These are phyloP conservation scores for Boletus rubropictus DNA, from an alignment of 768 basidiomycete species.

Conservation along the genomic window DNA sequence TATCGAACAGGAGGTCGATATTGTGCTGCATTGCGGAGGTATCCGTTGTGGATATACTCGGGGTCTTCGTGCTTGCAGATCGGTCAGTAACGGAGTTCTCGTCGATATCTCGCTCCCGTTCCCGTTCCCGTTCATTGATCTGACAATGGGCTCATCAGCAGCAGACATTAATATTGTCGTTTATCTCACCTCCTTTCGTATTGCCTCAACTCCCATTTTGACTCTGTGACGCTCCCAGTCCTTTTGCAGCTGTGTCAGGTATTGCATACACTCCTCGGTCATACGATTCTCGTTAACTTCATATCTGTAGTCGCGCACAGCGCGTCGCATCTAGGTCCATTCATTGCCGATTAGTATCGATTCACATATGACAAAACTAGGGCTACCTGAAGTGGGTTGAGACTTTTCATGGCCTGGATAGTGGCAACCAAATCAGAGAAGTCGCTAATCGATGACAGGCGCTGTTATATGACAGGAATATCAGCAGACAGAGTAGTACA, in stretches of 20 bases:
- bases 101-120: constrained; percentile 36
- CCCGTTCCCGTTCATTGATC: constrained; percentile 66
- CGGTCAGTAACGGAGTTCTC: constrained; percentile 37
- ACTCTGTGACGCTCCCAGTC: constrained; percentile 95
- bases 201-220: constrained; percentile 77
- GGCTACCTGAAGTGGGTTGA: constrained; percentile 87
- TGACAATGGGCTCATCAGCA: constrained; percentile 23
- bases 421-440: constrained; percentile 86
- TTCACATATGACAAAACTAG: background rate
- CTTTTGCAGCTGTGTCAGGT: constrained; percentile 90
- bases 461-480: constrained; percentile 37
- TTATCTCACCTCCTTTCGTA: constrained; percentile 67
- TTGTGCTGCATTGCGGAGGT: constrained; percentile 40
- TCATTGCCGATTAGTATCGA: background rate
- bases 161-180: background rate
- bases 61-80: constrained; percentile 27
- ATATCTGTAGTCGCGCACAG: constrained; percentile 88
- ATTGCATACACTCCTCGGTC: constrained; percentile 94
- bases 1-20: constrained; percentile 81
- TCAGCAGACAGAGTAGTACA: constrained; percentile 2
- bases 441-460: constrained; percentile 79
- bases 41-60: constrained; percentile 32
- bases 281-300: constrained; percentile 90
- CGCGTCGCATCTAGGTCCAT: constrained; percentile 72
- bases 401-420: constrained; percentile 76